Evolutionary conservation across 1,284 basidiomycete species (phyloP).

Genomic region (Schizophyllum commune): DNA sequence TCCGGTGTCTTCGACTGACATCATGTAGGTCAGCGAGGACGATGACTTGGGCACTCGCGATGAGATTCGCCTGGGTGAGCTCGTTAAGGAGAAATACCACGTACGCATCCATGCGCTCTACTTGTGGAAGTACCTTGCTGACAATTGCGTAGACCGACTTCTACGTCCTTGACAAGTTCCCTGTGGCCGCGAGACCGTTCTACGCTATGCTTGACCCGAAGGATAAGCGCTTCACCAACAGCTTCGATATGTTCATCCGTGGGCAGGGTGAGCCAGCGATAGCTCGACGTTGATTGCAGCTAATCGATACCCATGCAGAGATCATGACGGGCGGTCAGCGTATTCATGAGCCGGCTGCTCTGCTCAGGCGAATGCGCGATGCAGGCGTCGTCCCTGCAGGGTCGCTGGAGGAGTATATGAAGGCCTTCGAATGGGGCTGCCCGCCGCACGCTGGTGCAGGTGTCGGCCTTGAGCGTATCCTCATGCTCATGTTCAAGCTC

Average conservation of each 20-base stretch:
- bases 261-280: constrained; percentile 47
- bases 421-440: constrained; percentile 92
- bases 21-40: neutral
- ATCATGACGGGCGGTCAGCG: constrained; percentile 98
- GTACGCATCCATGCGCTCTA: neutral
- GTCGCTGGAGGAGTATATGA: constrained; percentile 85
- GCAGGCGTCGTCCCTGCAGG: constrained; percentile 74
- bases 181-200: constrained; percentile 88
- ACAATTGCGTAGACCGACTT: constrained; percentile 63
- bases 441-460: constrained; percentile 84
- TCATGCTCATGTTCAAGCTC: constrained; percentile 93
- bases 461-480: constrained; percentile 88
- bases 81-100: constrained; percentile 89
- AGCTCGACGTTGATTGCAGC: too few species aligned
- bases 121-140: neutral
- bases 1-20: neutral
- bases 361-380: constrained; percentile 78
- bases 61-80: constrained; percentile 84
- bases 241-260: constrained; percentile 99
- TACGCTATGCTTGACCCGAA: constrained; percentile 96
- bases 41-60: constrained; percentile 64
- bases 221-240: constrained; percentile 89
- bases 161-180: constrained; percentile 98
- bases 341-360: constrained; percentile 83
- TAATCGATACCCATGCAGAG: constrained; percentile 34